Conservation (phyloP, 805 yeast genomes). For the Metschnikowia lochheadii region DNA sequence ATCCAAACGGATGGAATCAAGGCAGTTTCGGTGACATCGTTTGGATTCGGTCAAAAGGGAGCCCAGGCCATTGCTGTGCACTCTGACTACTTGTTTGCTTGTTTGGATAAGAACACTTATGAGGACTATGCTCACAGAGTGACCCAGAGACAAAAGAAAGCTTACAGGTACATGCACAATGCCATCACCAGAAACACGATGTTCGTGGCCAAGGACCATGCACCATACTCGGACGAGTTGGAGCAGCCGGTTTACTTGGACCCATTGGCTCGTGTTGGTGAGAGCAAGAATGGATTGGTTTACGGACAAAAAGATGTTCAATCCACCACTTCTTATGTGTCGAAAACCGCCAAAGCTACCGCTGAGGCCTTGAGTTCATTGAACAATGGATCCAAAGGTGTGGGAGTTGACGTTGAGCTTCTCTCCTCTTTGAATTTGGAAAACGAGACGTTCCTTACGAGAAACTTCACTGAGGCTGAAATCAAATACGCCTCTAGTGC, state of each 20-base stretch:
- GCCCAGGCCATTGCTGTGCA: constrained; percentile 90
- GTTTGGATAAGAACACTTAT: constrained; percentile 68
- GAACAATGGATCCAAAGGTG: constrained; percentile 60
- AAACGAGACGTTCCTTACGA: constrained; percentile 86
- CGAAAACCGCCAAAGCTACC: constrained; percentile 51
- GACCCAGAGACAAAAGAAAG: constrained; percentile 73
- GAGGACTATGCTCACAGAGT: constrained; percentile 70
- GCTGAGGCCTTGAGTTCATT: constrained; percentile 57
- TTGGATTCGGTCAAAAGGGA: constrained; percentile 99
- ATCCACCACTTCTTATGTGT: constrained; percentile 39
- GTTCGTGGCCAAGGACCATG: constrained; percentile 88
- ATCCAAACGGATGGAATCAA: constrained; percentile 95
- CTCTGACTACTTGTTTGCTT: constrained; percentile 89
- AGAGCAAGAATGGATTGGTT: constrained; percentile 38
- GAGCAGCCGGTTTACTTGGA: constrained; percentile 91
- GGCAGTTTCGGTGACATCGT: constrained; percentile 95
- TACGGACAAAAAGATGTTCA: constrained; percentile 53
- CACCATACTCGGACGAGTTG: constrained; percentile 87
- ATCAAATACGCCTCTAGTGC: constrained; percentile 71
- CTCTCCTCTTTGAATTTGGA: constrained; percentile 74
- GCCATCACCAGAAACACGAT: constrained; percentile 87
- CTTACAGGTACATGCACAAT: constrained; percentile 93
- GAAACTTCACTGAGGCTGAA: constrained; percentile 86
- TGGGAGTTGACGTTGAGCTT: constrained; percentile 97
- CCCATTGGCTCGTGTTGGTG: constrained; percentile 79